Base-by-base conservation (phyloP, 1,139 yeast species). In the Yamadazyma siamensis region DNA sequence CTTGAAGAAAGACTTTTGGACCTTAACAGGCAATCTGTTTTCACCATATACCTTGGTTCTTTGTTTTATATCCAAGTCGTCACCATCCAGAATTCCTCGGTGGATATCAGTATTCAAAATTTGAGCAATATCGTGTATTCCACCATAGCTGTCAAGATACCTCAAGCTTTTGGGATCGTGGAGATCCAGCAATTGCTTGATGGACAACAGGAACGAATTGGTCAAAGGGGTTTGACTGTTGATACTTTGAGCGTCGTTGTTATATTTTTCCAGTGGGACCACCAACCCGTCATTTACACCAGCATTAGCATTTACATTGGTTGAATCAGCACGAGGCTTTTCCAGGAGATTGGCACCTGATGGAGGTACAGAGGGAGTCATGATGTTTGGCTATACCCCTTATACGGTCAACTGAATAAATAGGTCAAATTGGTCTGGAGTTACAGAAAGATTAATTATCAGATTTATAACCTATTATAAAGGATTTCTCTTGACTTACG, bases 11-110 rank as follows among this genome's bases (percentile, higher is more conserved):
- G 85, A 65, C 53, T 84, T 86, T 6, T 80, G 71, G 13, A 72
- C 65, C 43, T 75, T 74, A 34, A 76, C 78, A 0, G 97, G 97
- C 21, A 94, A 55, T 21, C 51, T 58, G 53, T 91, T 91, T 15
- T 55, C 59, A 18, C 95, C 96, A 54, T 75, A 94, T 13, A 54
- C 56, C 12, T 50, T 41, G 8, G 46, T 46, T 29, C 96, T 61
- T 13, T 39, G 45, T 10, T 49, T 40, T 10, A 51, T 31, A 33
- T 64, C 71, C 10, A 37, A 29, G 5, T 39, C 34, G 30, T 64
- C 58, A 8, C 50, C 31, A 6, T 50, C 52, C 21, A 61, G 46
- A 11, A 81, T 53, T 1, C 89, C 91, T 3, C 46, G 44, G 3
- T 40, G 35, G 2, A 52, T 35, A 36, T 74, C 61, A 1, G 82